A percentile compares a stretch with the other conserved stretches of the same genome.
Conservation (phyloP, 2,329 filamentous ascomycete species). For the Neurospora sp. region DNA sequence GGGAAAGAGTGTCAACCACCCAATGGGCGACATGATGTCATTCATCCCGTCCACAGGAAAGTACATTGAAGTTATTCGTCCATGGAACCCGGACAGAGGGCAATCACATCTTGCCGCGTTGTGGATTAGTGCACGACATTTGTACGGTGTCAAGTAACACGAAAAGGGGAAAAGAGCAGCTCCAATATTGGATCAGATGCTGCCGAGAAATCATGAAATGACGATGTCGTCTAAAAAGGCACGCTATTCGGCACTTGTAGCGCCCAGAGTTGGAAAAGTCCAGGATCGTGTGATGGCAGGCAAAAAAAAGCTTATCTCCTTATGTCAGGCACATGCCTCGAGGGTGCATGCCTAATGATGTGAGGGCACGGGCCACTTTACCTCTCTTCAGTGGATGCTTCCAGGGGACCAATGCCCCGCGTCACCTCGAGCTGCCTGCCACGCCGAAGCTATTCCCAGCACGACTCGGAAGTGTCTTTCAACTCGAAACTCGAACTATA, state of each 20-base stretch:
- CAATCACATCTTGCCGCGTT: neutral
- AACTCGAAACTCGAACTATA: neutral
- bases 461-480: neutral
- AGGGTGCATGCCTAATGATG: neutral
- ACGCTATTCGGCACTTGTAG: neutral
- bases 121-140: neutral
- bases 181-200: neutral
- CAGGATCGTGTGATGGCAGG: neutral
- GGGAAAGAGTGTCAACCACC: neutral
- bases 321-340: neutral
- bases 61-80: no score
- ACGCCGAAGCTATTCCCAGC: neutral
- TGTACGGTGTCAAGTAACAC: neutral
- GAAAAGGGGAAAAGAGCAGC: neutral
- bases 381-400: constrained; percentile 6
- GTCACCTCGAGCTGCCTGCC: constrained; percentile 18
- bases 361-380: constrained; percentile 9
- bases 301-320: neutral
- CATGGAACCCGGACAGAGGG: neutral
- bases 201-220: neutral
- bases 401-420: constrained; percentile 15
- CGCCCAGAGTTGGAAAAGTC: neutral
- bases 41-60: neutral
- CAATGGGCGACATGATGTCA: neutral
- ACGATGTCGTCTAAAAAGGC: neutral